Evolutionary conservation across 2,329 filamentous ascomycete species (phyloP).

Genomic region (Stemphylium vesicarium): DNA sequence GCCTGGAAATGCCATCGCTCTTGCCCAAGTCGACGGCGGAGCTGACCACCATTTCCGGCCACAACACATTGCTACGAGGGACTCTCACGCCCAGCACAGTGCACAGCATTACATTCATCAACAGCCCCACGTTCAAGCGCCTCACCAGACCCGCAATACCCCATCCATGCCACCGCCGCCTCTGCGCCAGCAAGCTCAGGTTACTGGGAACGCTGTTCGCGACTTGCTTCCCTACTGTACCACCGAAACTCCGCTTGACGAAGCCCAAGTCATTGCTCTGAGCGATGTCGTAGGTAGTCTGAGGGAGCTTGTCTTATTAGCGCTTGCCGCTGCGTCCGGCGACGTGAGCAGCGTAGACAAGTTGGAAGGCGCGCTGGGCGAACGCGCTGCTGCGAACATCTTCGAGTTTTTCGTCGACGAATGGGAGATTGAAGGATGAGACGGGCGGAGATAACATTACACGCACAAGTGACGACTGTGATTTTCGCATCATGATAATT

Average conservation of each 20-base stretch:
- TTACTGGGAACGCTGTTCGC: constrained; percentile 15
- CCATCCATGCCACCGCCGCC: neutral
- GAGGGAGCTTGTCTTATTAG: constrained; percentile 39
- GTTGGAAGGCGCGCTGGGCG: constrained; percentile 34
- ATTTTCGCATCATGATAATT: neutral
- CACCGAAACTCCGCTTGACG: constrained; percentile 21
- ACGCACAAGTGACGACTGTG: neutral
- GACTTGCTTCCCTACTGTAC: constrained; percentile 44
- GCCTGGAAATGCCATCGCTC: neutral
- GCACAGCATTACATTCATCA: neutral
- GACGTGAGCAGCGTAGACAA: constrained; percentile 12
- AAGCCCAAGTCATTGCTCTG: constrained; percentile 36
- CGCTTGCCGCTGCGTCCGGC: constrained; percentile 29
- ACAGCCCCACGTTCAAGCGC: neutral
- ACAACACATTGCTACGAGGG: neutral
- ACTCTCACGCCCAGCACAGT: neutral
- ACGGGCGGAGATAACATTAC: too few relatives aligned
- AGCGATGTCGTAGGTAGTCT: constrained; percentile 44
- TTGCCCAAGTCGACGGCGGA: constrained; percentile 18
- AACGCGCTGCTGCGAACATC: constrained; percentile 24
- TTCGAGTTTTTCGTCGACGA: constrained; percentile 45
- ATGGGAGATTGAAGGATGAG: constrained; percentile 33
- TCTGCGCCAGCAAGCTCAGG: neutral
- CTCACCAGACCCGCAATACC: neutral
- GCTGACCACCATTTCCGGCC: constrained; percentile 4